Conservation (phyloP, 345 rosid species). For the Erysimum cheiranthoides region DNA sequence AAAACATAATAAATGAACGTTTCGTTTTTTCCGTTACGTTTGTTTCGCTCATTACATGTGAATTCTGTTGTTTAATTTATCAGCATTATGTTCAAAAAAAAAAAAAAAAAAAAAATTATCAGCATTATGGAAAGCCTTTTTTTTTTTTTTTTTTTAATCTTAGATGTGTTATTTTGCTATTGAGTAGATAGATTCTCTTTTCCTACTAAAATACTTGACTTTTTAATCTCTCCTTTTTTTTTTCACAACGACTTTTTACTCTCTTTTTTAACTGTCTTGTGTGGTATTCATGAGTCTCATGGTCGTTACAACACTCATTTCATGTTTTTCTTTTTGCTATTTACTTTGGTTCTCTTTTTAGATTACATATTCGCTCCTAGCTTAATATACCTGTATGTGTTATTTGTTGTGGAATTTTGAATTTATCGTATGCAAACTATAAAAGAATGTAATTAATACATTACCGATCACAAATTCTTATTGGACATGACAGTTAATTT, state of each 20-base stretch:
- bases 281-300: conserved; percentile 28
- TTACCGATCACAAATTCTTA: not conserved
- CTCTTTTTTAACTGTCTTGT: conserved; percentile 20
- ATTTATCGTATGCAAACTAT: not conserved
- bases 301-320: conserved; percentile 41
- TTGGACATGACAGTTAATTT: not conserved
- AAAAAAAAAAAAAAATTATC: no score
- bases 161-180: not conserved
- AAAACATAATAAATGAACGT: not conserved
- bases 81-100: not conserved
- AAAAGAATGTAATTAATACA: not conserved
- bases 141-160: not conserved
- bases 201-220: conserved; percentile 6
- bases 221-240: not conserved
- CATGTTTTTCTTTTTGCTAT: conserved; percentile 34
- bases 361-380: not conserved
- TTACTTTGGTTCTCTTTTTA: conserved; percentile 4
- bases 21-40: not conserved
- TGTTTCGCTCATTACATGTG: not conserved
- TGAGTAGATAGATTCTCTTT: not conserved
- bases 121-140: not conserved
- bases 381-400: not conserved
- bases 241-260: not conserved
- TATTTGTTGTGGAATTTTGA: not conserved
- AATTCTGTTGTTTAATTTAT: not conserved